A percentile compares a stretch with the other conserved stretches of the same genome.
Evolutionary conservation across 1,284 basidiomycete species (phyloP).

Genomic region (Calocybe gambosa): DNA sequence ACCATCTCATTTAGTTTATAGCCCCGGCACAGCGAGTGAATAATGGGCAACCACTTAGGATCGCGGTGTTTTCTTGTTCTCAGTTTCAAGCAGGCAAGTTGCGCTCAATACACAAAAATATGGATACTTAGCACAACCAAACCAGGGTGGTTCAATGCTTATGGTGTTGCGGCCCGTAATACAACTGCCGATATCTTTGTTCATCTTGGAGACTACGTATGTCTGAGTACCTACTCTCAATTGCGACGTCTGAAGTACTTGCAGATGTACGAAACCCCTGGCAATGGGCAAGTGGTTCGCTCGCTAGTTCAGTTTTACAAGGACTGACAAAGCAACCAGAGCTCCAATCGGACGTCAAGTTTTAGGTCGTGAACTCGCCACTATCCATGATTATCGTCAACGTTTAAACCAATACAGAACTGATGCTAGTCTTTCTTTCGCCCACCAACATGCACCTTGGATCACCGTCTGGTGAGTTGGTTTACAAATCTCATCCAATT

Average conservation of each 20-base stretch:
- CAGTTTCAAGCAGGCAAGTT: conserved; percentile 8
- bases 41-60: conserved; percentile 2
- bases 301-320: neutral
- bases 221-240: neutral
- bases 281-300: conserved; percentile 31
- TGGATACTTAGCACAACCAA: neutral
- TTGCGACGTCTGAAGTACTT: neutral
- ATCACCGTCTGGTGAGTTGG: conserved; percentile 48
- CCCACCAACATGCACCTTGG: conserved; percentile 52
- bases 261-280: conserved; percentile 48
- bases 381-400: conserved; percentile 57
- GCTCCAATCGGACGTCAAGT: conserved; percentile 41
- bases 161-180: conserved; percentile 53
- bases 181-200: conserved; percentile 54
- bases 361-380: conserved; percentile 51
- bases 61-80: conserved; percentile 10
- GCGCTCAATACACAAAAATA: neutral
- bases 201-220: conserved; percentile 62
- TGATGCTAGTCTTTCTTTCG: conserved; percentile 42
- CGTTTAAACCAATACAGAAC: conserved; percentile 57
- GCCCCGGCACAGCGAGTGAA: conserved; percentile 5
- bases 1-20: neutral
- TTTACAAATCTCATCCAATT: neutral
- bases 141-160: conserved; percentile 64
- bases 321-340: conserved; percentile 19